These are phyloP conservation scores for Coemansia sp. DNA, from an alignment of 192 early-diverging fungal genomes.

Conservation along the genomic window DNA sequence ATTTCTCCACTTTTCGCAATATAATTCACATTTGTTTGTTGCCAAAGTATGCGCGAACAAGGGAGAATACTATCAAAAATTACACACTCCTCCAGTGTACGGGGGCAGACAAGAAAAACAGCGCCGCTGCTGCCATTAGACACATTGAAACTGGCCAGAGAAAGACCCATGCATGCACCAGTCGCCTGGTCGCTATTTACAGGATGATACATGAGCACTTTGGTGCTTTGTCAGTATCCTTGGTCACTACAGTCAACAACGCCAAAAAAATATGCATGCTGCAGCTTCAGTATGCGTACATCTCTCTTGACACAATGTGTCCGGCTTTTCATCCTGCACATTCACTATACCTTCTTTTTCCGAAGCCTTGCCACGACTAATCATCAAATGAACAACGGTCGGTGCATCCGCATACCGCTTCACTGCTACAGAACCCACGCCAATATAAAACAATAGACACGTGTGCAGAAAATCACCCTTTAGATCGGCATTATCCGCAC, in stretches of 20 bases:
- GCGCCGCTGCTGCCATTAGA: background rate
- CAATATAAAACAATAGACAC: background rate
- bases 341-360: slow-evolving; percentile 27
- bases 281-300: slow-evolving; percentile 2
- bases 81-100: slow-evolving; percentile 1
- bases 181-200: slow-evolving; percentile 19
- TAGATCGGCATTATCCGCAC: background rate
- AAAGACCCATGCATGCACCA: slow-evolving; percentile 1
- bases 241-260: slow-evolving; percentile 31
- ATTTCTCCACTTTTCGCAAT: background rate
- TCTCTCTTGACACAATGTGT: slow-evolving; percentile 4
- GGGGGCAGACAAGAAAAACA: background rate
- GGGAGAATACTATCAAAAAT: slow-evolving; percentile 1
- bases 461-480: background rate
- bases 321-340: slow-evolving; percentile 3
- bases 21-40: background rate
- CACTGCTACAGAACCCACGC: slow-evolving; percentile 14
- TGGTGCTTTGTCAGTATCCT: slow-evolving; percentile 40
- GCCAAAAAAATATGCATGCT: background rate
- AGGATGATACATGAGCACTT: slow-evolving; percentile 49
- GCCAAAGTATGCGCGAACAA: background rate
- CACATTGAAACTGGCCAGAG: background rate
- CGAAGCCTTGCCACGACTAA: slow-evolving; percentile 13
- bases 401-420: slow-evolving; percentile 18
- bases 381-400: slow-evolving; percentile 24